Conservation (phyloP, 768 basidiomycete species). For the Auricularia heimuer region DNA sequence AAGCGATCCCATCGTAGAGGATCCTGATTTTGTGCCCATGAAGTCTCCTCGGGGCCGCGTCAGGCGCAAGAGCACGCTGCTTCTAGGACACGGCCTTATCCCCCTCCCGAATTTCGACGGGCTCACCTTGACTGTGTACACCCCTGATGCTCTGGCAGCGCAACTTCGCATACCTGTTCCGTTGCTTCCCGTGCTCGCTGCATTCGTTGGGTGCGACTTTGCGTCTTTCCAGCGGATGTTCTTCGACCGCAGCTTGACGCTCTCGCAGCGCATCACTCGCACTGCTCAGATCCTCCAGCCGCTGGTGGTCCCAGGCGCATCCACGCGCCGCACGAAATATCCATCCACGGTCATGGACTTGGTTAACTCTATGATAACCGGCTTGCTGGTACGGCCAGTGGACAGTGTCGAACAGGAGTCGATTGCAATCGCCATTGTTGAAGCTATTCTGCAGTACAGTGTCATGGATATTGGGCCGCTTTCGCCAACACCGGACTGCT, state of each 20-base stretch:
- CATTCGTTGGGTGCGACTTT: slow-evolving; percentile 76
- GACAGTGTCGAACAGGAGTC: slow-evolving; percentile 40
- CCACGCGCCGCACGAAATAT: neutral
- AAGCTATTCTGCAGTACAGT: slow-evolving; percentile 68
- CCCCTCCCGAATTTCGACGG: slow-evolving; percentile 22
- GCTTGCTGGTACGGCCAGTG: slow-evolving; percentile 3
- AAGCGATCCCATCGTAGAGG: neutral
- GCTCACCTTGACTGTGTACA: slow-evolving; percentile 50
- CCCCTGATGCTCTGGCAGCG: slow-evolving; percentile 48
- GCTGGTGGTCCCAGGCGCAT: slow-evolving; percentile 29
- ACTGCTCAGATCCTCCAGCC: slow-evolving; percentile 49
- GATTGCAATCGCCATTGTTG: slow-evolving; percentile 59
- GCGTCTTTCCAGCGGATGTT: slow-evolving; percentile 51
- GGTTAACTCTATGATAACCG: slow-evolving; percentile 2
- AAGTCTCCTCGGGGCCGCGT: neutral
- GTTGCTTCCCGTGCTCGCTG: slow-evolving; percentile 67
- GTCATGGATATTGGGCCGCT: slow-evolving; percentile 40
- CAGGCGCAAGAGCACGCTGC: neutral
- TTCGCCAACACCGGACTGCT: slow-evolving; percentile 50
- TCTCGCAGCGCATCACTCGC: slow-evolving; percentile 55
- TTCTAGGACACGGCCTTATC: slow-evolving; percentile 4
- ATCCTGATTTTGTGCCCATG: neutral
- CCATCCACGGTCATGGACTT: slow-evolving; percentile 9
- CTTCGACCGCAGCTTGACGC: slow-evolving; percentile 50
- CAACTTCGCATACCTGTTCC: slow-evolving; percentile 60